Evolutionary conservation across 176 grass and related monocot species (phyloP), one percentile per base, ranked within the genome.

Genomic region (Aegilops bicornis): DNA sequence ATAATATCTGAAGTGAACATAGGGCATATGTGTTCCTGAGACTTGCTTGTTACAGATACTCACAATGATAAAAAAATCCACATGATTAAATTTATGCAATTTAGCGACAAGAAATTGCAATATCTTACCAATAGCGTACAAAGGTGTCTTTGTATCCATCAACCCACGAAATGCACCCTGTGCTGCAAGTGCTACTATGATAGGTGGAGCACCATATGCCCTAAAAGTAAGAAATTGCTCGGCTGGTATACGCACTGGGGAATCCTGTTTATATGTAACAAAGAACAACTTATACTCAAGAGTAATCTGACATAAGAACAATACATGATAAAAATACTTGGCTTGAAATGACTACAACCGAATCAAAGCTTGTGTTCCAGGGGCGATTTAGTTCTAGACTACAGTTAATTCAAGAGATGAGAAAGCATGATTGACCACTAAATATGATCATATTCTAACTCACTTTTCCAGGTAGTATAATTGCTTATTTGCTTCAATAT

Each of bases 161-260:
- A 98, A 94, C 22, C 96, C 96, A 89, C 96, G 96, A 91, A 98
- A 98, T 59, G 90, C 91, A 80, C 96, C 96, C 84, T 98, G 96
- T 65, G 93, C 88, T 56, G 96, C 96, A 88, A 98, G 96, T 84
- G 96, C 93, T 79, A 98, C 83, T 79, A 95, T 89, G 69, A 95
- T 91, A 86, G 96, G 89, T 25, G 96, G 96, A 87, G 96, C 93
- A 83, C 96, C 96, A 86, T 91, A 94, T 89, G 91, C 96, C 69
- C 90, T 87, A 42, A 95, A 79, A 61, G 79, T 86, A 89, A 98
- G 96, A 91, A 98, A 98, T 50, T 98, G 91, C 64, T 95, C 93
- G 23, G 93, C 96, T 23, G 96, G 96, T 56, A 65, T 62, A 64
- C 90, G 88, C 88, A 98, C 95, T 3, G 93, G 91, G 24, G 96